These are phyloP conservation scores for Tarenaya hassleriana DNA, from an alignment of 345 rosid species.

Conservation along the genomic window DNA sequence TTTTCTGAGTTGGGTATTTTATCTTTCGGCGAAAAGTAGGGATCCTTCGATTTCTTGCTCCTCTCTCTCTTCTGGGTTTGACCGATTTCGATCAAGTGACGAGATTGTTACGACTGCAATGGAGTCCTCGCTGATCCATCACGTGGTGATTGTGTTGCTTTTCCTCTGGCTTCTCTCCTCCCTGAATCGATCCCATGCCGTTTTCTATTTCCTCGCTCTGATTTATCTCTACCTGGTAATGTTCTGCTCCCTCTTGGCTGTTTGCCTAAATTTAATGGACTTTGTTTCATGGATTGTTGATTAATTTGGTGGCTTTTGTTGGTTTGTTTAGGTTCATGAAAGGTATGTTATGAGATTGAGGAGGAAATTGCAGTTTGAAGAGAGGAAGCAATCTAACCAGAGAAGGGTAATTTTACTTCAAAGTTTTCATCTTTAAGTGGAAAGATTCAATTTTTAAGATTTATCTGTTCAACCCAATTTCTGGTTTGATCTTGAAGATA, in stretches of 20 bases:
- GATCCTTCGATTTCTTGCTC: not conserved
- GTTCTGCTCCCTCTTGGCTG: not conserved
- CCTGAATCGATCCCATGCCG: slow-evolving; percentile 47
- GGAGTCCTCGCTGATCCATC: slow-evolving; percentile 61
- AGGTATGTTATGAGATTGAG: slow-evolving; percentile 50
- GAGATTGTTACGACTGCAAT: slow-evolving; percentile 19
- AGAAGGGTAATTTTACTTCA: slow-evolving; percentile 44
- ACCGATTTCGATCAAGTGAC: not conserved
- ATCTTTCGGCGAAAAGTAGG: not conserved
- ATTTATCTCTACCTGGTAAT: slow-evolving; percentile 67
- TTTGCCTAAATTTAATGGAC: not conserved
- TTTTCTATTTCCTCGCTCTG: slow-evolving; percentile 50
- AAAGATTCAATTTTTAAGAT: slow-evolving; percentile 11
- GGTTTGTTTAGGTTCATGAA: slow-evolving; percentile 59
- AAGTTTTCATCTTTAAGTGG: slow-evolving; percentile 5
- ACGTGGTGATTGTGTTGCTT: slow-evolving; percentile 57
- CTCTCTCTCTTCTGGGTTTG: slow-evolving; percentile 15
- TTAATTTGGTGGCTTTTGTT: not conserved
- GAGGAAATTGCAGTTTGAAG: slow-evolving; percentile 59
- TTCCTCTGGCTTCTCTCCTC: slow-evolving; percentile 58
- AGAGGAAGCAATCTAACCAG: slow-evolving; percentile 54
- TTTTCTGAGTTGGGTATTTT: slow-evolving; percentile 16
- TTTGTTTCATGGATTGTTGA: not conserved
- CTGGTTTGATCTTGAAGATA: too few relatives aligned
- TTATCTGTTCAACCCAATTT: too few relatives aligned